phyloP scores from a whole-genome alignment of 176 grass and related monocot species.

The Hyparrhenia diplandra region DNA sequence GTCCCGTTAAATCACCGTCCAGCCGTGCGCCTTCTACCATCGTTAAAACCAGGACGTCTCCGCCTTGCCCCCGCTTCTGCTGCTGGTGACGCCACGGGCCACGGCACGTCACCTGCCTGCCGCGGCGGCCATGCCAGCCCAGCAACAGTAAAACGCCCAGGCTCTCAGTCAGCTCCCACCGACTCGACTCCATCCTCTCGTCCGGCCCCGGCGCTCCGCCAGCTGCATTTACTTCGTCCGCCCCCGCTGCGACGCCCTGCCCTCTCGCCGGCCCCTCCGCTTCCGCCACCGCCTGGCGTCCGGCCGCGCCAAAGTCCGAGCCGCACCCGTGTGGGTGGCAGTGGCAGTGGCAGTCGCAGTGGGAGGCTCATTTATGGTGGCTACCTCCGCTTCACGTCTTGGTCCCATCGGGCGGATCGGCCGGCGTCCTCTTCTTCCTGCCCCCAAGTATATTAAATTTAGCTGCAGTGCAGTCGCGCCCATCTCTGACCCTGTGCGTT shows the following conservation, averaged over 20 bases:
- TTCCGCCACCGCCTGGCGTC: conserved; percentile 12
- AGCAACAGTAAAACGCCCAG: neutral
- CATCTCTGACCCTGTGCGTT: conserved; percentile 31
- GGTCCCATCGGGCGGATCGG: conserved; percentile 14
- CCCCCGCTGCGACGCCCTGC: conserved; percentile 8
- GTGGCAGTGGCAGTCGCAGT: conserved; percentile 4
- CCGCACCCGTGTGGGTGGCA: conserved; percentile 33
- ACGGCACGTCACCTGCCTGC: too few species aligned
- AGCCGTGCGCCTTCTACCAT: neutral
- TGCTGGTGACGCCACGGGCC: too few species aligned
- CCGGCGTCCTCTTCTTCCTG: neutral
- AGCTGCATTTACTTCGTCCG: neutral
- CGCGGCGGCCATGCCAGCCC: conserved; percentile 19
- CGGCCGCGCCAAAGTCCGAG: conserved; percentile 40
- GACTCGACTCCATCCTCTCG: too few species aligned
- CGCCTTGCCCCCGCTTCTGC: neutral
- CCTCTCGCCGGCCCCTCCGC: neutral
- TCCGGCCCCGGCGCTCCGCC: too few species aligned
- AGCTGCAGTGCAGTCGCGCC: conserved; percentile 14
- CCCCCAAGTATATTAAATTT: neutral
- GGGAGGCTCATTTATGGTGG: conserved; percentile 39
- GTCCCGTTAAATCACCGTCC: conserved; percentile 30
- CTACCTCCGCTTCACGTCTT: conserved; percentile 10
- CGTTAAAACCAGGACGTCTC: neutral
- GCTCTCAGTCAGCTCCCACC: too few species aligned